Conservation (phyloP, 805 yeast genomes). For the Lipomyces spencermartinsiae region DNA sequence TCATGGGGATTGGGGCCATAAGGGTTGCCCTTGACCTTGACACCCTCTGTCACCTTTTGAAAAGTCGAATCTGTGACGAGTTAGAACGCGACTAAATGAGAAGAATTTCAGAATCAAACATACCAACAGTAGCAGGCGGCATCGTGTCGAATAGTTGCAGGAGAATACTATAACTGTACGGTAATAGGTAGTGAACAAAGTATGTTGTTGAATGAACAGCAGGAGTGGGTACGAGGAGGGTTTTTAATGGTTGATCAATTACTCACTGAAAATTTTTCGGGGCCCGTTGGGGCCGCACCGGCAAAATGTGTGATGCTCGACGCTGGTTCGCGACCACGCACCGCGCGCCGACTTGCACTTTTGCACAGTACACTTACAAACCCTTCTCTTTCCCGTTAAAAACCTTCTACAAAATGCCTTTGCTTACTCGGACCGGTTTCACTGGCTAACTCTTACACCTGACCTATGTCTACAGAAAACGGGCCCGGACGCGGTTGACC, state of each 20-base stretch:
- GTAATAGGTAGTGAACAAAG: background rate
- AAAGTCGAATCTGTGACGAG: slow-evolving; percentile 7
- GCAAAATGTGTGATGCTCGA: background rate
- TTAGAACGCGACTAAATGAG: background rate
- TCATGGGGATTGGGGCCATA: slow-evolving; percentile 97
- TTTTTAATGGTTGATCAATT: slow-evolving; percentile 14
- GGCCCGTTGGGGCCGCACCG: background rate
- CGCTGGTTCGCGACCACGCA: background rate
- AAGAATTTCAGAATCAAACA: slow-evolving; percentile 6
- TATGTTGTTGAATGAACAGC: background rate
- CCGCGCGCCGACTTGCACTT: background rate
- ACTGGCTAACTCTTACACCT: no score
- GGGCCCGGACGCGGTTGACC: no score
- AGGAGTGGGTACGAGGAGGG: slow-evolving; percentile 5
- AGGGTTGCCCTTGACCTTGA: slow-evolving; percentile 60
- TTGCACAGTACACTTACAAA: background rate
- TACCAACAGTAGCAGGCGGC: slow-evolving; percentile 37
- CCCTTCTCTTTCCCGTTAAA: no score
- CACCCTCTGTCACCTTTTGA: slow-evolving; percentile 27
- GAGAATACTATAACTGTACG: background rate
- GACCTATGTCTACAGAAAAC: no score
- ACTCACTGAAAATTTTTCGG: slow-evolving; percentile 29
- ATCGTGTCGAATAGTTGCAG: slow-evolving; percentile 9
- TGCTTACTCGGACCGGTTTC: no score
- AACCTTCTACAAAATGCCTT: no score